Conservation (phyloP, 345 rosid species). For the Turnera subulata region DNA sequence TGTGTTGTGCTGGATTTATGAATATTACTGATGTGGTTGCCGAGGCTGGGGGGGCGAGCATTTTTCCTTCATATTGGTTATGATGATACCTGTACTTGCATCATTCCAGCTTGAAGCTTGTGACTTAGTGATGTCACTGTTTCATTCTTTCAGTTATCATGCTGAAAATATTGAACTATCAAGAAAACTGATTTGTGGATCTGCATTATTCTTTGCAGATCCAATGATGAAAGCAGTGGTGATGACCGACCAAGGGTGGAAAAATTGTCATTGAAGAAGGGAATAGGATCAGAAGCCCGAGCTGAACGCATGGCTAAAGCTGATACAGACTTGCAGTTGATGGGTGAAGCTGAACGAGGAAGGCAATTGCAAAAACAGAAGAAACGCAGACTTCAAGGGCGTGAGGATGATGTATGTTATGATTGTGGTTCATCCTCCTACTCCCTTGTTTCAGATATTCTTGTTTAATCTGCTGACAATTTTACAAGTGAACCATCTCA, state of each 20-base stretch:
- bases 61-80: neutral
- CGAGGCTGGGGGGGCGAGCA: too few relatives aligned
- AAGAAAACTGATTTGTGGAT: too few relatives aligned
- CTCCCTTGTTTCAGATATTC: neutral
- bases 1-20: too few relatives aligned
- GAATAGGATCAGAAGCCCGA: constrained; percentile 89
- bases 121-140: neutral
- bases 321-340: constrained; percentile 74
- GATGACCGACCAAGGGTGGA: constrained; percentile 72
- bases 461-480: neutral
- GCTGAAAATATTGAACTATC: too few relatives aligned
- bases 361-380: constrained; percentile 80
- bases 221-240: constrained; percentile 39
- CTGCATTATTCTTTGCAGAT: constrained; percentile 28
- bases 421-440: constrained; percentile 9
- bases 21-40: too few relatives aligned
- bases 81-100: neutral
- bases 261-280: constrained; percentile 79
- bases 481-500: too few relatives aligned
- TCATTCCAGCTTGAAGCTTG: neutral
- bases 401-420: constrained; percentile 79
- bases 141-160: too few relatives aligned
- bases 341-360: constrained; percentile 68
- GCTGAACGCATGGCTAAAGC: constrained; percentile 70
- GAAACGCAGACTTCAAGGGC: constrained; percentile 85